These are phyloP conservation scores for Linnemannia exigua DNA, from an alignment of 192 early-diverging fungal genomes.

Conservation along the genomic window DNA sequence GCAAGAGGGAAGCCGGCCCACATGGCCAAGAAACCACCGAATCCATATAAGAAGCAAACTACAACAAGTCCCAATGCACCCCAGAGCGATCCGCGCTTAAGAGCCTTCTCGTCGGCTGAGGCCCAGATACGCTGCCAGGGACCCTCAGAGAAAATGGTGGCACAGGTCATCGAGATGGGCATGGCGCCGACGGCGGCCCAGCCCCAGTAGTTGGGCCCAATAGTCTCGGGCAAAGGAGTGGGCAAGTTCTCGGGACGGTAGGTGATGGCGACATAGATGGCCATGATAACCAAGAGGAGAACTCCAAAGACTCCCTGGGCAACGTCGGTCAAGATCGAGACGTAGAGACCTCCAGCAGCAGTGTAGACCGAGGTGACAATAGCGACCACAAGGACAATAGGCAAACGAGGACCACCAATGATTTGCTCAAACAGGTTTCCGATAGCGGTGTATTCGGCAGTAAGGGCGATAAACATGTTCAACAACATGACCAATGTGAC, in stretches of 20 bases:
- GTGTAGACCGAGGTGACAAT: conserved; percentile 78
- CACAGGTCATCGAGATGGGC: conserved; percentile 70
- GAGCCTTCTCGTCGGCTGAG: conserved; percentile 71
- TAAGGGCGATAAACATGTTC: conserved; percentile 72
- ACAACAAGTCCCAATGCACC: conserved; percentile 69
- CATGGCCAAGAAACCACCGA: conserved; percentile 75
- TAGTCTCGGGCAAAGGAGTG: conserved; percentile 59
- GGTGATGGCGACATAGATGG: conserved; percentile 67
- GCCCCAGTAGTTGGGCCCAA: conserved; percentile 76
- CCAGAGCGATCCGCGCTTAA: conserved; percentile 68
- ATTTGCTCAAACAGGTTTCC: conserved; percentile 68
- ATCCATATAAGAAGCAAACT: conserved; percentile 69
- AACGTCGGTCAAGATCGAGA: conserved; percentile 76
- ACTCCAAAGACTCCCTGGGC: conserved; percentile 70
- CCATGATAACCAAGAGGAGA: conserved; percentile 65
- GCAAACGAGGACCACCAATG: conserved; percentile 68
- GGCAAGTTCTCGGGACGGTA: conserved; percentile 64
- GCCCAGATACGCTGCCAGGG: conserved; percentile 84
- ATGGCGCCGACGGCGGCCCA: conserved; percentile 75
- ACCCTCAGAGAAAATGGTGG: conserved; percentile 78
- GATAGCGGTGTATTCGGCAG: conserved; percentile 77
- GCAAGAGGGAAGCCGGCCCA: conserved; percentile 70
- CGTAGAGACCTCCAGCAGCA: conserved; percentile 75
- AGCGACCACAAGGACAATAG: conserved; percentile 70
- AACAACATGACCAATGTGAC: conserved; percentile 70